Evolutionary conservation across 1,284 basidiomycete genomes (phyloP).

Genomic region (Uromyces viciae-fabae): DNA sequence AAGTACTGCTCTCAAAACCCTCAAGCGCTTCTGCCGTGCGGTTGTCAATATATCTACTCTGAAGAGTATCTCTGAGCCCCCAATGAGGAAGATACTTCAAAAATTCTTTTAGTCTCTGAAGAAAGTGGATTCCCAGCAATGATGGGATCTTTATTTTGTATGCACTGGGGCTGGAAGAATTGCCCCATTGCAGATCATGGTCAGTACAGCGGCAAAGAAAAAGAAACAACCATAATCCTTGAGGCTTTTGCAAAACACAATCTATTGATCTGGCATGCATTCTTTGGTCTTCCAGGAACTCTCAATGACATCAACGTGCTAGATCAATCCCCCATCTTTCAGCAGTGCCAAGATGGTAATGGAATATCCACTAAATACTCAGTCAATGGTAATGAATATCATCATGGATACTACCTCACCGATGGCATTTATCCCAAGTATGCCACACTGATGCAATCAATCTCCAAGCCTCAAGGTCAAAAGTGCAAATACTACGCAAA

Average conservation of each 20-base stretch:
- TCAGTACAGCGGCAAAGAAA: constrained; percentile 18
- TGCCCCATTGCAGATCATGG: constrained; percentile 2
- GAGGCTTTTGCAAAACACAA: background rate
- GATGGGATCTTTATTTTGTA: too few relatives aligned
- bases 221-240: background rate
- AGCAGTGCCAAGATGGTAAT: background rate
- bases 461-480: background rate
- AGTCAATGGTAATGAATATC: background rate
- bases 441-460: background rate
- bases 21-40: background rate
- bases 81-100: background rate
- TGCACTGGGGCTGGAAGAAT: constrained; percentile 21
- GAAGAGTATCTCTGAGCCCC: background rate
- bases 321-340: background rate
- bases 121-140: background rate
- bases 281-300: too few relatives aligned
- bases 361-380: background rate
- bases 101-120: background rate
- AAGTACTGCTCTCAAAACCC: background rate
- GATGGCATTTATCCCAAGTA: constrained; percentile 10
- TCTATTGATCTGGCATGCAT: too few relatives aligned
- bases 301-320: background rate
- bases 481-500: background rate
- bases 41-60: background rate
- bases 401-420: background rate